phyloP scores from a whole-genome alignment of 306 rosid species.

The Erythrophleum fordii region DNA sequence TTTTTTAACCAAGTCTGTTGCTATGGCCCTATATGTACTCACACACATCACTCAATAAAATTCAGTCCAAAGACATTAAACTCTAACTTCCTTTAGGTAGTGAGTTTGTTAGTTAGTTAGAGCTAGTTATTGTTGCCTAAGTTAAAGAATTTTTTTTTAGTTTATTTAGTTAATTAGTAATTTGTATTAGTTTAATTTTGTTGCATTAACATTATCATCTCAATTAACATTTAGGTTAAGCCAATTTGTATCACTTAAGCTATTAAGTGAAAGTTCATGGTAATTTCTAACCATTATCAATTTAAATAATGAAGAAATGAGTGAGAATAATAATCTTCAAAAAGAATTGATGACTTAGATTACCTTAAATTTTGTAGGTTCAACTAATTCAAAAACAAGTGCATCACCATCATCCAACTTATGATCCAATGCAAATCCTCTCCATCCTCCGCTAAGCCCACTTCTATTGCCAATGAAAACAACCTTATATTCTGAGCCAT shows the following conservation, averaged over 20 bases:
- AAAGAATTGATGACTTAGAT: background rate
- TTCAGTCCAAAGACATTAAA: no score
- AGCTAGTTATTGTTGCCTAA: no score
- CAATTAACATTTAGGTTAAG: no score
- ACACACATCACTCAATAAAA: no score
- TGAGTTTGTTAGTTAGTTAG: no score
- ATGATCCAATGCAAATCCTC: conserved; percentile 81
- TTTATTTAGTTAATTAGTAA: no score
- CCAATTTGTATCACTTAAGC: no score
- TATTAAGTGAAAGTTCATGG: background rate
- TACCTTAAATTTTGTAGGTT: conserved; percentile 70
- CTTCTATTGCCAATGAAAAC: conserved; percentile 57
- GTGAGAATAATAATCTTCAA: conserved; percentile 20
- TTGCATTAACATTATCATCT: background rate
- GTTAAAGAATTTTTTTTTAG: no score
- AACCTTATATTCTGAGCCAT: conserved; percentile 58
- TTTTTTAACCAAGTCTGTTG: no score
- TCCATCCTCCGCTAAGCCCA: conserved; percentile 88
- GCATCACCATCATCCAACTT: conserved; percentile 88
- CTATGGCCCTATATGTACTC: no score
- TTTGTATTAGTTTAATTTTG: no score
- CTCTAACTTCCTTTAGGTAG: no score
- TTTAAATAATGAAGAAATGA: background rate
- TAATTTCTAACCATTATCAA: background rate
- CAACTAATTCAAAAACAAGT: conserved; percentile 68